These are phyloP conservation scores for Ogataea nitratoaversa DNA, from an alignment of 805 yeast genomes.

Conservation along the genomic window DNA sequence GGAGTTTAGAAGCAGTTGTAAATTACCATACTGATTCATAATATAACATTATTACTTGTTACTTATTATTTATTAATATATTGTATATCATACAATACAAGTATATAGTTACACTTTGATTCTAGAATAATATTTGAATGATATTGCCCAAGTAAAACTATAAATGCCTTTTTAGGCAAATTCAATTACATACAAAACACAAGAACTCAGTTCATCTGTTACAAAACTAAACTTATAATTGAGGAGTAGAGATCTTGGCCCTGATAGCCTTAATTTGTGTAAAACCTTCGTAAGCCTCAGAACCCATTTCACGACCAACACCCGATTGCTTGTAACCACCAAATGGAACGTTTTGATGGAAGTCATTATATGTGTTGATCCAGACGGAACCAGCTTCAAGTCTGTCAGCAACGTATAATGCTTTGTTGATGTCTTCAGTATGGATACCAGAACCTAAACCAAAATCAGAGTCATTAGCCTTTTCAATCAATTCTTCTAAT, in stretches of 20 bases:
- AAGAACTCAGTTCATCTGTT: no score
- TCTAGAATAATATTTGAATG: no score
- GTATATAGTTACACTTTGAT: no score
- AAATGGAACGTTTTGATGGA: conserved; percentile 64
- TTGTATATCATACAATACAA: no score
- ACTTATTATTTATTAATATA: no score
- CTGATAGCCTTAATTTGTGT: conserved; percentile 65
- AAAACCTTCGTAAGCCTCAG: conserved; percentile 61
- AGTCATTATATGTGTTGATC: conserved; percentile 71
- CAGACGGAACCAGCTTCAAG: conserved; percentile 78
- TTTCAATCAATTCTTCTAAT: conserved; percentile 66
- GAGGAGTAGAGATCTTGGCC: conserved; percentile 31
- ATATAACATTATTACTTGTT: no score
- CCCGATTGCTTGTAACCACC: conserved; percentile 71
- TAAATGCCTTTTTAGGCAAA: no score
- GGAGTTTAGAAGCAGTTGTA: no score
- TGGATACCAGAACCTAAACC: conserved; percentile 90
- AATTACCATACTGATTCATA: no score
- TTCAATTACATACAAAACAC: no score
- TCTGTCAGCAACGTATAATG: conserved; percentile 59
- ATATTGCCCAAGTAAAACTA: no score
- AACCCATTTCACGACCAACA: conserved; percentile 72
- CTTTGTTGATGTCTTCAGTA: conserved; percentile 64
- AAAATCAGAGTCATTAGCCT: conserved; percentile 73
- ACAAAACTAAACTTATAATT: conserved; percentile 6